A percentile compares a stretch with the other conserved stretches of the same genome.
phyloP scores from a whole-genome alignment of 164 flowering plant species.

The Vitis vinifera region ASM3070453v1 NC_081806.1:3414001-3414500 shows the following conservation, averaged over 20 bases:
- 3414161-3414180: slow-evolving; percentile 13
- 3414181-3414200: slow-evolving; percentile 61
- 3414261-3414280: slow-evolving; percentile 60
- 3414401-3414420: slow-evolving; percentile 41
- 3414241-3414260: slow-evolving; percentile 71
- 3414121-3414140: neutral
- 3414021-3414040: too few relatives aligned
- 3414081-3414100: too few relatives aligned
- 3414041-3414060: neutral
- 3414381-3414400: neutral
- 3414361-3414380: neutral
- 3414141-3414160: neutral
- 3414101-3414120: neutral
- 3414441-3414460: slow-evolving; percentile 82
- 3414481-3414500: slow-evolving; percentile 20
- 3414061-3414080: too few relatives aligned
- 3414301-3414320: neutral
- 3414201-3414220: slow-evolving; percentile 98
- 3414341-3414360: neutral
- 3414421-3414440: slow-evolving; percentile 79
- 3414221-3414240: slow-evolving; percentile 86
- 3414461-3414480: slow-evolving; percentile 48
- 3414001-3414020: too few relatives aligned
- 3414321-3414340: neutral
- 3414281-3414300: slow-evolving; percentile 1